These are phyloP conservation scores for Whalleya microplaca DNA, from an alignment of 2,329 filamentous ascomycete species.

Conservation along the genomic window DNA sequence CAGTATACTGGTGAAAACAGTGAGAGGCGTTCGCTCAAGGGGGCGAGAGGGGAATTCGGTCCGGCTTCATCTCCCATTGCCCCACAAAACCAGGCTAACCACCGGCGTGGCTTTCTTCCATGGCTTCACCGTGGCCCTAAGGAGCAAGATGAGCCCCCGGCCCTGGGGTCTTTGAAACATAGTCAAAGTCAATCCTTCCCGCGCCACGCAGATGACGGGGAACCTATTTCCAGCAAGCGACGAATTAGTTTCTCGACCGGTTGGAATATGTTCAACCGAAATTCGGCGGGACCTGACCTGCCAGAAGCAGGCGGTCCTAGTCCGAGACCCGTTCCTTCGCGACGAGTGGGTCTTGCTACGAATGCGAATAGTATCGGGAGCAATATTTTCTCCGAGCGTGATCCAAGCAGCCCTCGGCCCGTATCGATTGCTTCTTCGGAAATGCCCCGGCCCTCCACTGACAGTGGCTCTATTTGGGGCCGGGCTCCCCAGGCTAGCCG, in stretches of 20 bases:
- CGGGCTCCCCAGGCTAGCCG: slow-evolving; percentile 56
- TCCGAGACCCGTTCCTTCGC: slow-evolving; percentile 33
- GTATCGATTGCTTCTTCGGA: slow-evolving; percentile 71
- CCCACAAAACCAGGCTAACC: slow-evolving; percentile 42
- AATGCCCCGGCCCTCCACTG: slow-evolving; percentile 76
- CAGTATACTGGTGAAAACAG: slow-evolving; percentile 49
- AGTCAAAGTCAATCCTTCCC: slow-evolving; percentile 81
- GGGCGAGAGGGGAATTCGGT: slow-evolving; percentile 35
- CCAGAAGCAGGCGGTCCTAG: slow-evolving; percentile 38
- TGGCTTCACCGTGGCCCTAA: slow-evolving; percentile 68
- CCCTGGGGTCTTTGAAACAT: slow-evolving; percentile 69
- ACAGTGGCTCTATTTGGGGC: slow-evolving; percentile 77
- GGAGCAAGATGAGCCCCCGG: slow-evolving; percentile 60
- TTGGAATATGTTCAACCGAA: slow-evolving; percentile 62
- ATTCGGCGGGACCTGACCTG: slow-evolving; percentile 52
- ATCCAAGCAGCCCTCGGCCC: slow-evolving; percentile 65
- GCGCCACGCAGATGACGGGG: slow-evolving; percentile 60
- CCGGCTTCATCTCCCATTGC: slow-evolving; percentile 47
- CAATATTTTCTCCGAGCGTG: slow-evolving; percentile 55
- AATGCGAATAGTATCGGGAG: slow-evolving; percentile 53
- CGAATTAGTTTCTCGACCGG: slow-evolving; percentile 60
- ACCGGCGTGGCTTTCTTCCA: slow-evolving; percentile 56
- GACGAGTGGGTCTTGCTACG: slow-evolving; percentile 29
- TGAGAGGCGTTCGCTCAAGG: slow-evolving; percentile 49
- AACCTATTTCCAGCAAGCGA: slow-evolving; percentile 55